Conservation (phyloP, 2,329 filamentous ascomycete genomes). For the Calonectria pauciramosa region DNA sequence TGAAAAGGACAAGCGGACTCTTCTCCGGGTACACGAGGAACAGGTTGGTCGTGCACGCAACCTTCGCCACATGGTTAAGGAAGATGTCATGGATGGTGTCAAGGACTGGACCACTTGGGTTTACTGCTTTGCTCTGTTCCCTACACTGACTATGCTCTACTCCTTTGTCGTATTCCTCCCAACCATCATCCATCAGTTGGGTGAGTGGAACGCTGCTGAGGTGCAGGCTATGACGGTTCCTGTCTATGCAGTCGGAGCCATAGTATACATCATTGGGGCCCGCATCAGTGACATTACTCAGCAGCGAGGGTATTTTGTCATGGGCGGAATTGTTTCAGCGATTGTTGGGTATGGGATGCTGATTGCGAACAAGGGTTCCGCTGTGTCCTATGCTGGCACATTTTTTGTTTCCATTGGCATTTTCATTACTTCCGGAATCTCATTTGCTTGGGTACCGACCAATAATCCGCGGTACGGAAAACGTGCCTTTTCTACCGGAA, state of each 20-base stretch:
- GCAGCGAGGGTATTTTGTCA: slow-evolving; percentile 67
- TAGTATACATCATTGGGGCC: slow-evolving; percentile 71
- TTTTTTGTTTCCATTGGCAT: slow-evolving; percentile 71
- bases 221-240: slow-evolving; percentile 78
- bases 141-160: slow-evolving; percentile 75
- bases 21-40: slow-evolving; percentile 63
- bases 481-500: slow-evolving; percentile 71
- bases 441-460: slow-evolving; percentile 60
- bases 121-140: slow-evolving; percentile 72
- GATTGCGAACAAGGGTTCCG: slow-evolving; percentile 66
- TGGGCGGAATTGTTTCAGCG: slow-evolving; percentile 63
- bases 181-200: slow-evolving; percentile 75
- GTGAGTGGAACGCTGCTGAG: slow-evolving; percentile 66
- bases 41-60: slow-evolving; percentile 54
- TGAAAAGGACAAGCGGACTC: slow-evolving; percentile 57
- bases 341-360: slow-evolving; percentile 72
- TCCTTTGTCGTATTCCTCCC: slow-evolving; percentile 78
- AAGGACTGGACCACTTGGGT: slow-evolving; percentile 75
- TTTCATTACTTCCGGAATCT: slow-evolving; percentile 59
- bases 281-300: slow-evolving; percentile 70
- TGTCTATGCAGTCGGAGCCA: slow-evolving; percentile 74
- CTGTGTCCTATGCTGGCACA: slow-evolving; percentile 73
- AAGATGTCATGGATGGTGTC: slow-evolving; percentile 39
- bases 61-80: slow-evolving; percentile 45
- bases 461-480: slow-evolving; percentile 77